A percentile compares a stretch with the other conserved stretches of the same genome.
phyloP scores from a whole-genome alignment of 2,329 filamentous ascomycete species.

The Ophiostoma perfectum region DNA sequence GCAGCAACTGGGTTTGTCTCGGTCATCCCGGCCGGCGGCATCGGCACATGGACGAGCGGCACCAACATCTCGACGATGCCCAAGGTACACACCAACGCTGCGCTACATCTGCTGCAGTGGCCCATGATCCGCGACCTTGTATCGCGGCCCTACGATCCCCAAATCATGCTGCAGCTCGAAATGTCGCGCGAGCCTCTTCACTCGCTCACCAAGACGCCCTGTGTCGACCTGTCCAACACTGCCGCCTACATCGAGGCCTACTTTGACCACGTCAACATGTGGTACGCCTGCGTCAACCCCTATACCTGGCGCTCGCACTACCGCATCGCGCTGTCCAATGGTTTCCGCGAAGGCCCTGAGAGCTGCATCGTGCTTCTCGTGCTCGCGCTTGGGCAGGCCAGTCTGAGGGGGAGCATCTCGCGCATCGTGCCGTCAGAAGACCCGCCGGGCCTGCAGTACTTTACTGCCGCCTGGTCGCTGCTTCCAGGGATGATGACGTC shows the following conservation, averaged over 20 bases:
- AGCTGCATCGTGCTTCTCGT: slow-evolving; percentile 79
- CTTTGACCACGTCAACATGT: slow-evolving; percentile 75
- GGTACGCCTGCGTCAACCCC: slow-evolving; percentile 81
- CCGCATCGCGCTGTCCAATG: slow-evolving; percentile 65
- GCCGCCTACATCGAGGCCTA: slow-evolving; percentile 71
- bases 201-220: slow-evolving; percentile 57
- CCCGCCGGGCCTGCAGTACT: slow-evolving; percentile 71
- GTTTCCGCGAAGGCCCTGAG: slow-evolving; percentile 72
- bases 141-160: slow-evolving; percentile 70
- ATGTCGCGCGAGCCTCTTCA: slow-evolving; percentile 72
- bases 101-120: slow-evolving; percentile 72
- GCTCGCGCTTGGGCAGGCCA: slow-evolving; percentile 70
- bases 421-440: slow-evolving; percentile 63
- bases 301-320: slow-evolving; percentile 75
- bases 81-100: slow-evolving; percentile 75
- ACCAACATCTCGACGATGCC: slow-evolving; percentile 80
- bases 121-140: slow-evolving; percentile 74
- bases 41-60: slow-evolving; percentile 63
- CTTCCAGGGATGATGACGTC: slow-evolving; percentile 73
- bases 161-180: slow-evolving; percentile 75
- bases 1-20: slow-evolving; percentile 44
- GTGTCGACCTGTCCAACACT: slow-evolving; percentile 68
- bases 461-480: slow-evolving; percentile 72
- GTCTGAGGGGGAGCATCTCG: slow-evolving; percentile 69
- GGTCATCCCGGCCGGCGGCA: slow-evolving; percentile 56